These are phyloP conservation scores for Corrigiola litoralis DNA, from an alignment of 179 eudicot genomes.

Conservation along the genomic window DNA sequence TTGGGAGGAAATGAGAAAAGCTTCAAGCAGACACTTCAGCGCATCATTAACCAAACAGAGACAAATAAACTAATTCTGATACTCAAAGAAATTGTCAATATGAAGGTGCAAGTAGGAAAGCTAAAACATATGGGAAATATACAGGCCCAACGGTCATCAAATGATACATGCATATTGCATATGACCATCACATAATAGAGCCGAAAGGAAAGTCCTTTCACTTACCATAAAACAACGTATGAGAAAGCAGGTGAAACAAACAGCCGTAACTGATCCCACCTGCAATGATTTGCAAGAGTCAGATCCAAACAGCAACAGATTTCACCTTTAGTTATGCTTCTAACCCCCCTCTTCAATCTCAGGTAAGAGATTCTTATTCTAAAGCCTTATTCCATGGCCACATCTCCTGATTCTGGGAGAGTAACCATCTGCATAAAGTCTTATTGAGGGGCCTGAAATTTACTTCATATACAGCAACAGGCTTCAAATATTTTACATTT, in stretches of 20 bases:
- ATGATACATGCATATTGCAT: not conserved
- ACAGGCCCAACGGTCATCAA: not conserved
- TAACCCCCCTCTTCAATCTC: not conserved
- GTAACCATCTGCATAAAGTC: too few species aligned
- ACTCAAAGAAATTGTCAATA: not conserved
- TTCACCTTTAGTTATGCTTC: too few species aligned
- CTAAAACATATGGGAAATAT: not conserved
- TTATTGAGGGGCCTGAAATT: too few species aligned
- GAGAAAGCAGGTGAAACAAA: constrained; percentile 82
- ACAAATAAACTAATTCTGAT: not conserved
- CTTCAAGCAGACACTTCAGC: not conserved
- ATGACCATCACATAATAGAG: not conserved
- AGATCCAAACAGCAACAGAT: constrained; percentile 8
- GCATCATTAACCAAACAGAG: not conserved
- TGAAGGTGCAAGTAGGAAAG: too few species aligned
- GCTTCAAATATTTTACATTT: too few species aligned
- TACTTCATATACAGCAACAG: too few species aligned
- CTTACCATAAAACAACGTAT: constrained; percentile 85
- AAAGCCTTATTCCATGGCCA: too few species aligned
- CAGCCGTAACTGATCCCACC: constrained; percentile 87
- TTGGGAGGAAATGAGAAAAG: constrained; percentile 1
- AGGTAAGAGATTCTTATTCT: too few species aligned
- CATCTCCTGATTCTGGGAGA: too few species aligned
- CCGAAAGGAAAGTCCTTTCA: not conserved
- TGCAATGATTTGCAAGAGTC: constrained; percentile 23